These are phyloP conservation scores for Lathyrus tuberosus DNA, from an alignment of 306 rosid species.

Conservation along the genomic window DNA sequence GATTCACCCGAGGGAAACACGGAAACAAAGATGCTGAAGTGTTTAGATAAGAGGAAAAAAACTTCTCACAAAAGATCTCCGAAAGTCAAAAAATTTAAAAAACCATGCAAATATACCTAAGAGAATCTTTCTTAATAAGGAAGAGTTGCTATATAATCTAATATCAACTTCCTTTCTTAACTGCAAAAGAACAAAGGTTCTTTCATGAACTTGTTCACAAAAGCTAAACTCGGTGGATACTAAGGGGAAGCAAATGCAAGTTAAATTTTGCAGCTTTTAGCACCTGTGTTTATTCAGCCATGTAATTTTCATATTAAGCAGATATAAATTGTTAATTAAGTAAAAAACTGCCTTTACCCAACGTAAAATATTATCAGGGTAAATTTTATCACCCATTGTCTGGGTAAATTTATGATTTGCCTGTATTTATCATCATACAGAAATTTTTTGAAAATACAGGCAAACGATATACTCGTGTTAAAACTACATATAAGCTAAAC, in stretches of 20 bases:
- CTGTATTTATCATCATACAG: too few relatives aligned
- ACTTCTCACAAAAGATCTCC: not conserved
- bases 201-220: slow-evolving; percentile 2
- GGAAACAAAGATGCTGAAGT: not conserved
- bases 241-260: slow-evolving; percentile 9
- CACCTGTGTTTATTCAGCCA: not conserved
- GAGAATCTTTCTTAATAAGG: not conserved
- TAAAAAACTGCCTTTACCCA: slow-evolving; percentile 6
- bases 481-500: not conserved
- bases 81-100: not conserved
- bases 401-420: too few relatives aligned
- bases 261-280: slow-evolving; percentile 14
- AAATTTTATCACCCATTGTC: too few relatives aligned
- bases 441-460: too few relatives aligned
- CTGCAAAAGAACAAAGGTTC: slow-evolving; percentile 8
- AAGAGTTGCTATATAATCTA: not conserved
- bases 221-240: too few relatives aligned
- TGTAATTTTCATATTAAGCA: slow-evolving; percentile 11
- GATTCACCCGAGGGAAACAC: slow-evolving; percentile 22
- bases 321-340: not conserved
- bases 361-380: not conserved
- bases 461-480: too few relatives aligned
- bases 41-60: not conserved
- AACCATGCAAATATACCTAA: not conserved
- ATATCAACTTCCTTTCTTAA: too few relatives aligned